Evolutionary conservation across 768 basidiomycete species (phyloP).

Genomic region (Crassisporium funariophilum): DNA sequence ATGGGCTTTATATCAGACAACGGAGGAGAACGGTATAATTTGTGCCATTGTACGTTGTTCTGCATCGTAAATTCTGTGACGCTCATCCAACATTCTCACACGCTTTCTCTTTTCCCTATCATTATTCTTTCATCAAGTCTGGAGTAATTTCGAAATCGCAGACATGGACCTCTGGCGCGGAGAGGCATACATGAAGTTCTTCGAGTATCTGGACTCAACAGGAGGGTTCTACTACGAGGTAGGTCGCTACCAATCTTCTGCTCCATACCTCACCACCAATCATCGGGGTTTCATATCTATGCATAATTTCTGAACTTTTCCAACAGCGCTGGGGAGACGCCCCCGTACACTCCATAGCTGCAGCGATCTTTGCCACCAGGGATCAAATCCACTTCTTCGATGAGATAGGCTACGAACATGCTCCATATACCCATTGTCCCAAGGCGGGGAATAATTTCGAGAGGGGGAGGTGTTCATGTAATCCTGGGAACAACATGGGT

Average conservation of each 20-base stretch:
- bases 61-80: constrained; percentile 7
- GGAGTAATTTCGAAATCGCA: constrained; percentile 77
- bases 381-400: constrained; percentile 81
- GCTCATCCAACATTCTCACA: background rate
- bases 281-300: background rate
- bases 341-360: constrained; percentile 83
- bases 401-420: constrained; percentile 83
- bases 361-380: constrained; percentile 67
- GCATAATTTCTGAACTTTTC: constrained; percentile 12
- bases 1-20: constrained; percentile 71
- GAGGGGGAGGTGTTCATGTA: constrained; percentile 65
- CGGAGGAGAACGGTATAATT: constrained; percentile 69
- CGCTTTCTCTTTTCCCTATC: background rate
- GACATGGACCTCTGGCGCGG: constrained; percentile 68
- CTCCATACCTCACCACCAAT: too few relatives aligned
- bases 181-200: constrained; percentile 64
- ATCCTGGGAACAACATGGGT: constrained; percentile 64
- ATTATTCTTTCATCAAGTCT: constrained; percentile 36
- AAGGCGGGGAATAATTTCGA: constrained; percentile 45
- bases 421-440: constrained; percentile 75
- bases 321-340: constrained; percentile 81
- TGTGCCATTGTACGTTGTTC: constrained; percentile 67
- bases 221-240: constrained; percentile 77
- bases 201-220: constrained; percentile 59
- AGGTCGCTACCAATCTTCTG: too few relatives aligned